A percentile compares a stretch with the other conserved stretches of the same genome.
Evolutionary conservation across 805 yeast species (phyloP).

Genomic region (Hanseniaspora occidentalis): DNA sequence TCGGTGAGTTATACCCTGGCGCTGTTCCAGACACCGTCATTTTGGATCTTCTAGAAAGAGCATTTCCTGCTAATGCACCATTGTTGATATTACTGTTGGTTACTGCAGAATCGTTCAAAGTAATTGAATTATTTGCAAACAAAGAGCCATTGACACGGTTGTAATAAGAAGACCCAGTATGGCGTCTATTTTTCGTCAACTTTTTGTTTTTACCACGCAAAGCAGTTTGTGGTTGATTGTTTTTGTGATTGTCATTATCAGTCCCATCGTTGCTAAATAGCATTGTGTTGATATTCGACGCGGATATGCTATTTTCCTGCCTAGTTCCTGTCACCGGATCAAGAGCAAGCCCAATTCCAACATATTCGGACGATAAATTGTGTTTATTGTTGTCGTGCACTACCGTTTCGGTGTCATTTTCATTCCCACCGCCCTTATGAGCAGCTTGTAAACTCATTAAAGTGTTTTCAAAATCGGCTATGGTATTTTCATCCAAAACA

Average conservation of each 20-base stretch:
- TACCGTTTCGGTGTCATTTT: not conserved
- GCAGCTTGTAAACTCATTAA: constrained; percentile 3
- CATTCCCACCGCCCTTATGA: constrained; percentile 2
- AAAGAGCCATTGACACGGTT: not conserved
- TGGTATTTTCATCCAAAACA: constrained; percentile 4
- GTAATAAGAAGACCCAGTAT: not conserved
- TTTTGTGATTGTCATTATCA: not conserved
- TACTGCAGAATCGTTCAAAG: too few species aligned
- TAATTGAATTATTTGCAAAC: not conserved
- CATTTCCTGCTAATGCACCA: too few species aligned
- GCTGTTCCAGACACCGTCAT: not conserved
- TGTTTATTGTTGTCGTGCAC: not conserved
- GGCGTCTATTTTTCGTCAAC: not conserved
- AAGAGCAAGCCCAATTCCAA: not conserved
- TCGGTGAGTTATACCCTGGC: not conserved
- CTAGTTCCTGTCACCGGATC: not conserved
- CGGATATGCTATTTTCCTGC: not conserved
- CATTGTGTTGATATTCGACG: not conserved
- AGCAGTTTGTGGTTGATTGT: not conserved
- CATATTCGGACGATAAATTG: not conserved
- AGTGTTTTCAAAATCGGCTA: constrained; percentile 4
- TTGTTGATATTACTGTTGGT: too few species aligned
- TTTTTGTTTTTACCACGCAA: not conserved
- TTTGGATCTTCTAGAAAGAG: not conserved
- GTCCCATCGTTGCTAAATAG: not conserved